Evolutionary conservation across 306 rosid species (phyloP), one percentile per base, ranked within the genome.

Genomic region (Pachyrhizus erosus): DNA sequence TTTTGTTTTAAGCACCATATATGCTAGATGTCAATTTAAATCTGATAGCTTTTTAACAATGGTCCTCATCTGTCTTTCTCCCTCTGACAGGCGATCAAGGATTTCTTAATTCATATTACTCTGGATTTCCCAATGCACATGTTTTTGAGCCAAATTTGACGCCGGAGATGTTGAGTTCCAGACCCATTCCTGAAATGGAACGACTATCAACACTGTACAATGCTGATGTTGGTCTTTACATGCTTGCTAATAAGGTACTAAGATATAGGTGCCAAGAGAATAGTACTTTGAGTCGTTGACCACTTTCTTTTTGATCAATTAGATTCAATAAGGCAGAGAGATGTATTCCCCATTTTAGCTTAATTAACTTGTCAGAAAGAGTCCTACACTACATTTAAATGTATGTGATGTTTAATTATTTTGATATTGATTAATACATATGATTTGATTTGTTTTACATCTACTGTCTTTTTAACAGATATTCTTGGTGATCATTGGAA

Each of bases 201-300:
- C 89, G 99, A 80, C 94, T 96, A 17, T 96, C 99, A 3, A 96
- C 99, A 33, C 86, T 96, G 34, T 96, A 96, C 84, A 96, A 96
- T 85, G 99, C 99, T 68, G 99, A 96, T 84, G 99, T 96, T 60
- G 99, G 99, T 90, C 98, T 96, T 81, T 93, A 92, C 90, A 96
- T 96, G 99, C 99, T 96, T 14, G 99, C 99, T 73, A 96, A 94
- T 87, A 96, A 96, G 99, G 99, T 96, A 88, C 31, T 83, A 17
- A 29, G 52, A 57, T 60, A 33, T 64, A 48, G 61, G 55, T 80
- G 39, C 58, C 49, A 3, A 77, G 80, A 42, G 52, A 62, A 78
- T 68, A 65, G 40, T 73, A 18, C 24, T n/a, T n/a, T n/a, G n/a
- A n/a, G n/a, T n/a, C n/a, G 9, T 42, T 42, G 45, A 40, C 11